A percentile compares a stretch with the other conserved stretches of the same genome.
Evolutionary conservation across 257 asterid species (phyloP).

Genomic region (Voacanga thouarsii): DNA sequence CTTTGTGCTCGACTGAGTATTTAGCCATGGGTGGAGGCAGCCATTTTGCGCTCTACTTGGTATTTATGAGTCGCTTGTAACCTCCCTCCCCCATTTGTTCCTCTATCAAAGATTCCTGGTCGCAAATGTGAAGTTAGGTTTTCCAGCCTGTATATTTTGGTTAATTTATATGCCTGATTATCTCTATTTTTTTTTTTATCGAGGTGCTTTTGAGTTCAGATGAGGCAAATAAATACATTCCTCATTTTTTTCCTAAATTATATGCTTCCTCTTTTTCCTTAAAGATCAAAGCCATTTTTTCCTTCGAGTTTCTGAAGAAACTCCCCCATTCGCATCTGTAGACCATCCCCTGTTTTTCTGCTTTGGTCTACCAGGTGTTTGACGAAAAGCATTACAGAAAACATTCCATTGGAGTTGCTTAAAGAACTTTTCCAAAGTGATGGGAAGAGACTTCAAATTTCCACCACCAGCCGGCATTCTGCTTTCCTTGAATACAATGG

Average conservation of each 20-base stretch:
- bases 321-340: too few relatives aligned
- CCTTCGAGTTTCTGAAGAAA: too few relatives aligned
- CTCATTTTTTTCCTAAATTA: too few relatives aligned
- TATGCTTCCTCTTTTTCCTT: too few relatives aligned
- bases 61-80: background rate
- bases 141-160: background rate
- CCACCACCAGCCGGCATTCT: conserved; percentile 36
- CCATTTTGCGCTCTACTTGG: conserved; percentile 91
- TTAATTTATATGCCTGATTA: background rate
- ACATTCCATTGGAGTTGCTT: conserved; percentile 20
- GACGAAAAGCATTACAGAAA: conserved; percentile 6
- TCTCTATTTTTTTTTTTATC: too few relatives aligned
- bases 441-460: conserved; percentile 21
- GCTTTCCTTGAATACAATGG: conserved; percentile 9
- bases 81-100: background rate
- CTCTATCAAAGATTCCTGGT: background rate
- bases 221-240: too few relatives aligned
- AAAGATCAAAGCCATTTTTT: too few relatives aligned
- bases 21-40: conserved; percentile 95
- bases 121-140: background rate
- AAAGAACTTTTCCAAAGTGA: conserved; percentile 21
- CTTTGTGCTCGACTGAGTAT: conserved; percentile 70
- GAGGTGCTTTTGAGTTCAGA: background rate
- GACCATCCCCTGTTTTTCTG: too few relatives aligned
- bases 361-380: conserved; percentile 20